These are phyloP conservation scores for Cornus kousa DNA, from an alignment of 148 eudicot species.

Conservation along the genomic window DNA sequence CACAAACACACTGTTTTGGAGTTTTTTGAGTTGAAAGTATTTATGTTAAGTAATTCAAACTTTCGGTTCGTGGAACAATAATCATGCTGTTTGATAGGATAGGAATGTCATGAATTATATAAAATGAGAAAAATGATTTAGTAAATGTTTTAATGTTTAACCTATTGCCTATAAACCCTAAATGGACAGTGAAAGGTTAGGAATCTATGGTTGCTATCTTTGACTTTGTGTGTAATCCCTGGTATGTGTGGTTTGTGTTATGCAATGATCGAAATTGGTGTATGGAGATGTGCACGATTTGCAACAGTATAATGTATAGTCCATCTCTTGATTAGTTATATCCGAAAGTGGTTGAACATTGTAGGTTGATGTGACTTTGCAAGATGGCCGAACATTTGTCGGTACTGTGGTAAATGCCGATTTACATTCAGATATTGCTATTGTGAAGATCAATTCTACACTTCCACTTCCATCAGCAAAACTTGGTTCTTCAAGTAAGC, in stretches of 20 bases:
- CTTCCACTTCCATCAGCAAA: slow-evolving; percentile 75
- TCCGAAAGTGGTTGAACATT: not conserved
- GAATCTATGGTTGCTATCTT: not conserved
- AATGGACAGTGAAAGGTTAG: not conserved
- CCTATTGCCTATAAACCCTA: not conserved
- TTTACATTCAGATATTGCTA: slow-evolving; percentile 78
- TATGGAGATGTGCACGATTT: not conserved
- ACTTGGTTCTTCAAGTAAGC: slow-evolving; percentile 65
- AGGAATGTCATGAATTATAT: not conserved
- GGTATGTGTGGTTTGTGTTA: not conserved
- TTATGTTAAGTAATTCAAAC: not conserved
- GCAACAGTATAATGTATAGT: not conserved
- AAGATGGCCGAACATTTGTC: slow-evolving; percentile 74
- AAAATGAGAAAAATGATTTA: not conserved
- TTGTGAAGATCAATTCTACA: slow-evolving; percentile 66
- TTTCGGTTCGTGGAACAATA: not conserved
- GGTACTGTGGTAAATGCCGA: slow-evolving; percentile 82
- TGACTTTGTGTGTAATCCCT: no score
- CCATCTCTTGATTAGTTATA: not conserved
- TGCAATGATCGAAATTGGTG: not conserved
- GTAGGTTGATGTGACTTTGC: slow-evolving; percentile 82
- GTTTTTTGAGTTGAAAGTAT: not conserved
- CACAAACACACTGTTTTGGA: no score
- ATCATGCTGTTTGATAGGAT: not conserved
- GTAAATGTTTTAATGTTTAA: not conserved